Base-by-base conservation (phyloP, 2,329 filamentous ascomycete species). In the Pseudovirgaria hyperparasitica region DNA sequence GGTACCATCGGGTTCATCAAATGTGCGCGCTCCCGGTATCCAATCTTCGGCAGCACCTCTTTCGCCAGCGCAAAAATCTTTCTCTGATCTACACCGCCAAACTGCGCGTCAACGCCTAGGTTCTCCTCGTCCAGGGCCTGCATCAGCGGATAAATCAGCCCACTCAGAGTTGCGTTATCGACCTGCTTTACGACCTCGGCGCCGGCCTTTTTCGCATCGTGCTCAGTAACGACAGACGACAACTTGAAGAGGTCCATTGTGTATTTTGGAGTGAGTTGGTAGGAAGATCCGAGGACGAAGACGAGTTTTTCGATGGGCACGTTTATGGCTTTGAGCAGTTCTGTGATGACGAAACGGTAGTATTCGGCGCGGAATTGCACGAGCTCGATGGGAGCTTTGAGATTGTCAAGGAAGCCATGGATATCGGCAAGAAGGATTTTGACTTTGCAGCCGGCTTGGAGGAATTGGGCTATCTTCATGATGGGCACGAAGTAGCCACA, bases 151-250 rank as follows among this genome's bases (percentile, higher is more conserved):
- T 92, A 92, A 35, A 87, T 68, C 9, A 87, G 64, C 1, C 81
- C 82, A 30, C 69, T 73, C 29, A 92, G 52, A 3, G 78, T 70
- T 7, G 78, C 71, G 45, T 87, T 85, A 30, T 72, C 70, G 4
- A 78, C 74, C 61, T 96, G 85, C 66, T 96, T 96, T 39, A 98
- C 87, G 6, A 96, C 73, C 56, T 96, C 90, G 2, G 84, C 81
- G 20, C 87, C 87, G 0, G 87, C 86, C 57, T 84, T 90, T 57
- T 85, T 82, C 10, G 85, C 82, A 46, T 90, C 76, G 48, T 86
- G 74, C 56, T 85, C 74, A 9, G 76, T 76, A 5, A 79, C 71
- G 28, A 82, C 56, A 4, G 71, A 71, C 23, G 67, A 70, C 38
- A 96, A 52, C 47, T 79, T 74, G 59, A 86, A 87, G 18, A 92